These are phyloP conservation scores for Cordyceps fumosorosea DNA, from an alignment of 2,329 filamentous ascomycete genomes.

Conservation along the genomic window DNA sequence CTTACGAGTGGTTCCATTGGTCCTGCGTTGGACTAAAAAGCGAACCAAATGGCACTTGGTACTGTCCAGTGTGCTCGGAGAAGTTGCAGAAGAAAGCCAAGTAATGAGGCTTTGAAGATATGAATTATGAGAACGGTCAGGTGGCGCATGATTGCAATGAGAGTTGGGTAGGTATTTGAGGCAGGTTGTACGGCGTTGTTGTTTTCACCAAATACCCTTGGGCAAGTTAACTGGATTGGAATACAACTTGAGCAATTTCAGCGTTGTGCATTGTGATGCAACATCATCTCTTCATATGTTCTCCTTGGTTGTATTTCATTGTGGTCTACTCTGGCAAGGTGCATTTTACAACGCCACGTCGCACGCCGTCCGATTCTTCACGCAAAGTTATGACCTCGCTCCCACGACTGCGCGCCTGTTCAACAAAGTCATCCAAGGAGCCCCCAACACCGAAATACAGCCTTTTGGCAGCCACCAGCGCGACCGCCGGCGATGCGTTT, in stretches of 20 bases:
- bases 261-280: background rate
- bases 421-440: constrained; percentile 68
- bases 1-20: constrained; percentile 87
- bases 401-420: constrained; percentile 42
- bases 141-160: background rate
- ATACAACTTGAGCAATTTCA: background rate
- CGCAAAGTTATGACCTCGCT: constrained; percentile 43
- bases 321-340: constrained; percentile 22
- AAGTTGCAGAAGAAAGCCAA: constrained; percentile 39
- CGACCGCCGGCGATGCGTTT: constrained; percentile 35
- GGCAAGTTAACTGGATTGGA: background rate
- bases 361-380: constrained; percentile 55
- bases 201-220: background rate
- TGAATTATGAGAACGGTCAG: background rate
- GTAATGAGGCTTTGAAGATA: background rate
- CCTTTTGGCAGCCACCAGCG: constrained; percentile 68
- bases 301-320: background rate
- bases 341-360: constrained; percentile 53
- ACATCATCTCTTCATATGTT: background rate
- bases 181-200: background rate
- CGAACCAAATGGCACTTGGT: constrained; percentile 62
- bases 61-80: constrained; percentile 55
- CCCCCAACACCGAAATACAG: constrained; percentile 83
- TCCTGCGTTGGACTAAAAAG: constrained; percentile 62
- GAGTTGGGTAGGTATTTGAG: background rate